Evolutionary conservation across 164 flowering plant genomes (phyloP).

Genomic region (Warburgia ugandensis): DNA sequence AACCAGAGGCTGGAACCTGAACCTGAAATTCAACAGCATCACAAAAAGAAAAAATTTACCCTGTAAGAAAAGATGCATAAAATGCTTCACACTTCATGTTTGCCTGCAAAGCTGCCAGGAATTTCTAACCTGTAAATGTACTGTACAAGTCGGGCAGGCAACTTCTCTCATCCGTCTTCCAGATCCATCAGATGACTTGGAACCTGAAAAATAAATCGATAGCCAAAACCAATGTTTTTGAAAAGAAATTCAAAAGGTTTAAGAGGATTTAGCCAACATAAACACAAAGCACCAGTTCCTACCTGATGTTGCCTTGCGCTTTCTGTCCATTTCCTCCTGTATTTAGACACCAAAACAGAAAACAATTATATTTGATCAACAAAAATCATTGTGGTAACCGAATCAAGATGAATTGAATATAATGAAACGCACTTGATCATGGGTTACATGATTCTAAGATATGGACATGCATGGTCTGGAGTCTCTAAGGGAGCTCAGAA

Average conservation of each 20-base stretch:
- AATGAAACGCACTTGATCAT: too few relatives aligned
- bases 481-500: too few relatives aligned
- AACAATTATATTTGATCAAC: background rate
- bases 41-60: background rate
- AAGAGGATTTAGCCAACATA: background rate
- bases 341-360: background rate
- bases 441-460: too few relatives aligned
- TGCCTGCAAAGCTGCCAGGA: background rate
- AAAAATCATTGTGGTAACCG: background rate
- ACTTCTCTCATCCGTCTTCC: constrained; percentile 88
- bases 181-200: constrained; percentile 50
- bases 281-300: constrained; percentile 6
- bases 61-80: constrained; percentile 16
- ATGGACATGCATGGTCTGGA: too few relatives aligned
- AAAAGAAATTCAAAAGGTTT: too few relatives aligned
- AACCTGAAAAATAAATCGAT: constrained; percentile 30
- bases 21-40: constrained; percentile 39
- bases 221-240: too few relatives aligned
- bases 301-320: constrained; percentile 74
- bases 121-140: constrained; percentile 77
- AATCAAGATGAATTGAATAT: background rate
- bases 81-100: background rate
- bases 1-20: constrained; percentile 78
- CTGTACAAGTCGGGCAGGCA: constrained; percentile 95
- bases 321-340: constrained; percentile 94